These are phyloP conservation scores for Sporothrix variecibatus DNA, from an alignment of 2,329 filamentous ascomycete species.

Conservation along the genomic window DNA sequence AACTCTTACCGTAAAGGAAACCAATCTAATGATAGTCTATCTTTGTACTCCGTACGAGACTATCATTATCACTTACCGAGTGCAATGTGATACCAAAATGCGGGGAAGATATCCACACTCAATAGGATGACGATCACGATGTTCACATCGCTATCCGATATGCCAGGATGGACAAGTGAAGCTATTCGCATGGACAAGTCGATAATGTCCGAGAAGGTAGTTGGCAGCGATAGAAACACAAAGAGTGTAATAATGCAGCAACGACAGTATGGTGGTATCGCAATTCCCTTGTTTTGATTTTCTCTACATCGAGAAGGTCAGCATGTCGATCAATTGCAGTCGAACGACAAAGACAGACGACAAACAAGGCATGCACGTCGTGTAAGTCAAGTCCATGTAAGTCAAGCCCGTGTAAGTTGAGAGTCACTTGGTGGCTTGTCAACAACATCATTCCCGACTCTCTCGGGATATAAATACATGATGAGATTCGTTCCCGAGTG, in stretches of 20 bases:
- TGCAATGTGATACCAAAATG: background rate
- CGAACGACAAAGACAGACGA: too few relatives aligned
- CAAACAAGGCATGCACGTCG: background rate
- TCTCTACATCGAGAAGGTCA: background rate
- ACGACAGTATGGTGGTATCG: background rate
- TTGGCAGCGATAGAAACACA: background rate
- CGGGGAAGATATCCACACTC: background rate
- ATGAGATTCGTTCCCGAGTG: background rate
- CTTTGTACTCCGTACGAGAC: background rate
- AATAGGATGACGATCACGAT: background rate
- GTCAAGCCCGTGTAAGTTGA: background rate
- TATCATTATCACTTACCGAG: background rate
- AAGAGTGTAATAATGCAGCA: background rate
- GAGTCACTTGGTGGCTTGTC: too few relatives aligned
- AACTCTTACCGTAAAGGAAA: background rate
- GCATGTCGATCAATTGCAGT: background rate
- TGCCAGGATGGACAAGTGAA: background rate
- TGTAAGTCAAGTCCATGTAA: background rate
- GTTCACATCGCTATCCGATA: background rate
- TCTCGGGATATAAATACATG: conserved; percentile 2
- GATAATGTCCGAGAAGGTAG: background rate
- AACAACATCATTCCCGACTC: background rate
- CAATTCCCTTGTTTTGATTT: background rate
- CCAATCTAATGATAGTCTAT: background rate
- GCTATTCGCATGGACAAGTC: background rate